phyloP scores from a whole-genome alignment of 208 protist species.

The Trypanosoma cruzi region DNA sequence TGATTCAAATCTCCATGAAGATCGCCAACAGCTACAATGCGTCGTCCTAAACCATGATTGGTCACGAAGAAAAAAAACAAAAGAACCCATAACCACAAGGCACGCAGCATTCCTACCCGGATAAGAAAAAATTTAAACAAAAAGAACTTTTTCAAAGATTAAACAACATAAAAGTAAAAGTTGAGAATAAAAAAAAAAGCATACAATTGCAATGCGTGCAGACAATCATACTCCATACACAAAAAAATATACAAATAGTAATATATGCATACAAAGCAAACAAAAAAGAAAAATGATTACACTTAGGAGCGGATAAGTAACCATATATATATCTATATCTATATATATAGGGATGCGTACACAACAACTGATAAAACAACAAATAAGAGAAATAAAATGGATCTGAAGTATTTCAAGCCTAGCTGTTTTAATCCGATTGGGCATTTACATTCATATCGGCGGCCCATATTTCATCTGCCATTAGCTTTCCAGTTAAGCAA shows the following conservation, averaged over 20 bases:
- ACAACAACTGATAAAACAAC: slow-evolving; percentile 17
- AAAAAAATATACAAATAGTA: neutral
- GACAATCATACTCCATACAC: neutral
- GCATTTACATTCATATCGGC: slow-evolving; percentile 5
- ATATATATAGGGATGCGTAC: neutral
- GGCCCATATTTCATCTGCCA: slow-evolving; percentile 44
- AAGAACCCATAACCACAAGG: slow-evolving; percentile 18
- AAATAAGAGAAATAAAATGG: neutral
- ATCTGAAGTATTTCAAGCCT: slow-evolving; percentile 10
- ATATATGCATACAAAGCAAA: neutral
- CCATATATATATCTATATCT: neutral
- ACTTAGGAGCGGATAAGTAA: neutral
- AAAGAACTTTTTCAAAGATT: neutral
- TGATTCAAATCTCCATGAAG: slow-evolving; percentile 91
- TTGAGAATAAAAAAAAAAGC: neutral
- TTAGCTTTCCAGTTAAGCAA: slow-evolving; percentile 65
- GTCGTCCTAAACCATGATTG: slow-evolving; percentile 34
- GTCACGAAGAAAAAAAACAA: neutral
- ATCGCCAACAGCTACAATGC: slow-evolving; percentile 81
- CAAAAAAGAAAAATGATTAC: neutral
- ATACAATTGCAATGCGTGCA: neutral
- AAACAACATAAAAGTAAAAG: neutral
- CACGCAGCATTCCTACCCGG: slow-evolving; percentile 3
- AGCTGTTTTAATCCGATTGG: slow-evolving; percentile 22
- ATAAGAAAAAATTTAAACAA: slow-evolving; percentile 5